phyloP scores from a whole-genome alignment of 208 protist species.

The Acanthamoeba lenticulata region DNA sequence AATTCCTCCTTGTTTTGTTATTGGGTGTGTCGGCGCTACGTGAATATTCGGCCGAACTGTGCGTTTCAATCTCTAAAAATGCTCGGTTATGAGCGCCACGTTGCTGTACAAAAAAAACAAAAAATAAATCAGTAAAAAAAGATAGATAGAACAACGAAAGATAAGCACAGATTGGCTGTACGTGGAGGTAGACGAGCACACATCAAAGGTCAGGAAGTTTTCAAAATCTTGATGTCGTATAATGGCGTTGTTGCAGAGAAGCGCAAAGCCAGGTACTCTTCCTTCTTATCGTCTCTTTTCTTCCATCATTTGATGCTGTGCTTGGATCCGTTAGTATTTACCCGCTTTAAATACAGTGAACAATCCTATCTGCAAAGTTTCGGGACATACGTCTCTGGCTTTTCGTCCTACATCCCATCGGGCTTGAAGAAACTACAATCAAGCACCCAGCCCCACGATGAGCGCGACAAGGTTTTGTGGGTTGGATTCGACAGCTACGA shows the following conservation, averaged over 20 bases:
- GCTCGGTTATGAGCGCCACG: too few relatives aligned
- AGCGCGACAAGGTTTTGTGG: constrained; percentile 19
- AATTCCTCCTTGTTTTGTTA: too few relatives aligned
- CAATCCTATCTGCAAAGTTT: constrained; percentile 32
- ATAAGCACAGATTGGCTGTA: background rate
- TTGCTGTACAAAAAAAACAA: too few relatives aligned
- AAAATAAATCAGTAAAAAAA: too few relatives aligned
- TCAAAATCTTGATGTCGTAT: background rate
- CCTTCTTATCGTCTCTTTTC: background rate
- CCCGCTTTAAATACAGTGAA: background rate
- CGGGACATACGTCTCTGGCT: constrained; percentile 26
- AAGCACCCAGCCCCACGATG: constrained; percentile 7
- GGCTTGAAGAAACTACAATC: constrained; percentile 49
- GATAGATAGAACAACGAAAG: background rate
- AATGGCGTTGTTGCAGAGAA: constrained; percentile 58
- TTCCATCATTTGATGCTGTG: background rate
- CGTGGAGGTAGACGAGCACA: background rate
- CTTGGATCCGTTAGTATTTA: background rate
- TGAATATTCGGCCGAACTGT: too few relatives aligned
- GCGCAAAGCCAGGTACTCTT: constrained; percentile 35
- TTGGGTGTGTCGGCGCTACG: too few relatives aligned
- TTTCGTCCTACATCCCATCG: constrained; percentile 48
- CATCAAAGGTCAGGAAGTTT: background rate
- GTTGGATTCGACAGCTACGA: constrained; percentile 43
- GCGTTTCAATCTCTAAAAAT: too few relatives aligned